These are phyloP conservation scores for Eleusine coracana DNA, from an alignment of 176 grass and related monocot species.

Conservation along the genomic window DNA sequence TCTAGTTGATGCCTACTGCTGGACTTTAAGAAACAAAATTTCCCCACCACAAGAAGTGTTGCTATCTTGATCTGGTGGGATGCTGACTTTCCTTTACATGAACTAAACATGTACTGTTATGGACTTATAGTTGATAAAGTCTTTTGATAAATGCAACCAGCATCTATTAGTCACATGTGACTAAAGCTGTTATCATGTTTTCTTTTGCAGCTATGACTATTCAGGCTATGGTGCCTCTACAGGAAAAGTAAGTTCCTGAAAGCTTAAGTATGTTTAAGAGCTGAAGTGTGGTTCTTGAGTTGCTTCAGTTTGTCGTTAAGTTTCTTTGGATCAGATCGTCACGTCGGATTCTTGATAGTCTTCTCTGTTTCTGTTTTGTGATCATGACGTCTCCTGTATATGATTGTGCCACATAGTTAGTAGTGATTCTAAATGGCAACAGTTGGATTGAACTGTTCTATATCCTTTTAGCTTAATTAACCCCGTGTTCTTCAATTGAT, in stretches of 20 bases:
- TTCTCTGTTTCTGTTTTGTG: slow-evolving; percentile 16
- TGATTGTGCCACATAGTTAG: slow-evolving; percentile 31
- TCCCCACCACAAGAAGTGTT: slow-evolving; percentile 36
- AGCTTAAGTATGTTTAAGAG: slow-evolving; percentile 27
- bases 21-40: slow-evolving; percentile 32
- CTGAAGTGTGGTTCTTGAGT: neutral
- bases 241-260: slow-evolving; percentile 79
- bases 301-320: slow-evolving; percentile 31
- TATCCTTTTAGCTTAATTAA: slow-evolving; percentile 29
- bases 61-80: slow-evolving; percentile 23
- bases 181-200: slow-evolving; percentile 37
- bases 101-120: neutral
- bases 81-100: slow-evolving; percentile 10
- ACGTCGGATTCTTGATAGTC: neutral
- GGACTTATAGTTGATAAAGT: neutral
- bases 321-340: neutral
- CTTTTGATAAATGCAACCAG: slow-evolving; percentile 23
- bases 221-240: slow-evolving; percentile 98
- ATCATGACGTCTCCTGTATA: slow-evolving; percentile 36
- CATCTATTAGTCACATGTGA: neutral
- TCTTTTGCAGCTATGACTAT: slow-evolving; percentile 87
- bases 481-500: slow-evolving; percentile 38
- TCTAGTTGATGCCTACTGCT: slow-evolving; percentile 32
- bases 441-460: slow-evolving; percentile 35
- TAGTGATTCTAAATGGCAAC: slow-evolving; percentile 4